These are phyloP conservation scores for Cadophora luteo-olivacea DNA, from an alignment of 2,329 filamentous ascomycete species.

Conservation along the genomic window DNA sequence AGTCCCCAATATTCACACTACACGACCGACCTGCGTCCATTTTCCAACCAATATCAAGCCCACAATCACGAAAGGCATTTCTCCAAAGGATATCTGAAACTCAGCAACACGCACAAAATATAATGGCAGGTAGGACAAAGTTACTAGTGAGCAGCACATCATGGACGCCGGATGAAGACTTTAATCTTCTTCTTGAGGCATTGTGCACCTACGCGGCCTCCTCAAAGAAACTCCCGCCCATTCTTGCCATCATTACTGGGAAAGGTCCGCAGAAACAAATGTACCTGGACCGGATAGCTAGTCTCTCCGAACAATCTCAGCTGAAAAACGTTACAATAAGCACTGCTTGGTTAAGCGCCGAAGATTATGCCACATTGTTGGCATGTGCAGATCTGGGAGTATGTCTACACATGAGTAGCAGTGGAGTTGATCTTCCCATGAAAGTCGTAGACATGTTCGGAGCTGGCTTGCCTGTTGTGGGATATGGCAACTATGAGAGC, in stretches of 20 bases:
- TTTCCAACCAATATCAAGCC: conserved; percentile 72
- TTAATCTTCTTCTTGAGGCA: conserved; percentile 83
- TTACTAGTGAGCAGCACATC: conserved; percentile 93
- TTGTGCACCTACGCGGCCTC: conserved; percentile 74
- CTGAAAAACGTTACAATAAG: conserved; percentile 74
- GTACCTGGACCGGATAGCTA: conserved; percentile 72
- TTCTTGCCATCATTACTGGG: conserved; percentile 93
- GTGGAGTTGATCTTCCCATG: conserved; percentile 96
- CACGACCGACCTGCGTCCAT: conserved; percentile 87
- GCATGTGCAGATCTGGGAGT: conserved; percentile 88
- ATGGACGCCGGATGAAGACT: conserved; percentile 97
- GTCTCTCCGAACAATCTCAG: conserved; percentile 65
- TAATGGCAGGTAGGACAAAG: conserved; percentile 63
- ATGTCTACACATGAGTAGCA: conserved; percentile 90
- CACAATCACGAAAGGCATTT: conserved; percentile 59
- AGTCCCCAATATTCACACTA: conserved; percentile 70
- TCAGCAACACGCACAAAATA: conserved; percentile 60
- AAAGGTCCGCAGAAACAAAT: conserved; percentile 84
- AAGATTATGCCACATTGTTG: conserved; percentile 85
- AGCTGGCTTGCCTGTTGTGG: conserved; percentile 86
- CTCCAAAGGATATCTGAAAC: conserved; percentile 72
- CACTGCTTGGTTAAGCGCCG: conserved; percentile 84
- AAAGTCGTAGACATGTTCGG: conserved; percentile 99
- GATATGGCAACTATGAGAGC: conserved; percentile 85
- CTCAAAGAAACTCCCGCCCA: conserved; percentile 54